Evolutionary conservation across 164 flowering plant species (phyloP).

Genomic region (Chloranthus sessilifolius): DNA sequence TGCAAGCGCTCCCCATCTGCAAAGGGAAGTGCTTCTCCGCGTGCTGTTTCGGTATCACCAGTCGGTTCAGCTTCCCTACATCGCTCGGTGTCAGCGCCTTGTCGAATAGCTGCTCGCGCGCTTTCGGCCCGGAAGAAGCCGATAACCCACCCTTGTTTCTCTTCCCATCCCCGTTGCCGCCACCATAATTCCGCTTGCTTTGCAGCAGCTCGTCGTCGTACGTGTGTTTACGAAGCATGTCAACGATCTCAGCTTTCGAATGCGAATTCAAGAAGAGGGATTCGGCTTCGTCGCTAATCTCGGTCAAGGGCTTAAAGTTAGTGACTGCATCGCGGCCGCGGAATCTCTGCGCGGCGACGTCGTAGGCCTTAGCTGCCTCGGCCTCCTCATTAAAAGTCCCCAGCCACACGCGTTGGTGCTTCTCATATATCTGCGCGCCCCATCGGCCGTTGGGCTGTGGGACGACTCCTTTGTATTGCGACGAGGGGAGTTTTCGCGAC

Average conservation of each 20-base stretch:
- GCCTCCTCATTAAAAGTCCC: constrained; percentile 90
- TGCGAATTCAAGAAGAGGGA: constrained; percentile 52
- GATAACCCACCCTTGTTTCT: not conserved
- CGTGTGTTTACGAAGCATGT: constrained; percentile 87
- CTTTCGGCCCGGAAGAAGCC: constrained; percentile 2
- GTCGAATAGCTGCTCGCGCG: constrained; percentile 64
- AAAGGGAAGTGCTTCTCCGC: constrained; percentile 88
- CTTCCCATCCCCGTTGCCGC: not conserved
- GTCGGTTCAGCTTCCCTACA: constrained; percentile 87
- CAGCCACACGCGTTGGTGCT: constrained; percentile 94
- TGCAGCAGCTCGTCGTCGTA: constrained; percentile 82
- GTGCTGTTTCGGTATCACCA: constrained; percentile 90
- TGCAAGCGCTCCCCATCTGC: constrained; percentile 31
- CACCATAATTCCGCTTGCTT: constrained; percentile 32
- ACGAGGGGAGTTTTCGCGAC: constrained; percentile 78
- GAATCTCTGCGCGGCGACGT: constrained; percentile 76
- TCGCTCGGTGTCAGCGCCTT: constrained; percentile 95
- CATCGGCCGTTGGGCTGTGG: constrained; percentile 97
- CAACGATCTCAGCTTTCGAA: constrained; percentile 84
- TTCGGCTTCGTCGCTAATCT: constrained; percentile 31
- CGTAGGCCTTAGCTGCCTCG: constrained; percentile 83
- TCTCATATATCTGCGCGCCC: constrained; percentile 98
- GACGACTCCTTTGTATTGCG: constrained; percentile 87
- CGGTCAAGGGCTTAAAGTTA: constrained; percentile 57
- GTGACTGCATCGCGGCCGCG: constrained; percentile 92